Evolutionary conservation across 345 rosid species (phyloP), one percentile per base, ranked within the genome.

Genomic region (Eucalyptus microcorys): DNA sequence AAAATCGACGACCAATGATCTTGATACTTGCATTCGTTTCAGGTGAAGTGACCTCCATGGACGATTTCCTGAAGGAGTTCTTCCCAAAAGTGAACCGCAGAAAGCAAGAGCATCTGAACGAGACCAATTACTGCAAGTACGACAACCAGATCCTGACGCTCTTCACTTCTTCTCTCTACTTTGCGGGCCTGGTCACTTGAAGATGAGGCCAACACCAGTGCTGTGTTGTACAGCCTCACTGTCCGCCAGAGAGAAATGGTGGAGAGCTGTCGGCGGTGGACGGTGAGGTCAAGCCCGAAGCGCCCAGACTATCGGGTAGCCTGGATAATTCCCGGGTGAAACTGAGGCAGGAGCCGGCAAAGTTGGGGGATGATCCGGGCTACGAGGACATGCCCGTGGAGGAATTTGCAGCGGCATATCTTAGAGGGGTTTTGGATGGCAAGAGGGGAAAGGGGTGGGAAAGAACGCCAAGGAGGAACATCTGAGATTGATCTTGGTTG

Each of bases 21-120:
- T 27, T 10, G 10, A 55, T 32, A 43, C 32, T 57, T 34, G 30
- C 42, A 55, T 87, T 37, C 43, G 5, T 86, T 91, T 88, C 91
- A 97, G 99, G 99, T 66, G 99, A 97, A 48, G 99, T 97, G 76
- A 97, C 99, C 90, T 96, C 97, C 88, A 97, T 97, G 99, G 99
- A 96, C 83, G 98, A 97, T 94, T 97, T 97, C 94, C 90, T 97
- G 94, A 95, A 88, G 86, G 94, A 94, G 1, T 96, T 96, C 86
- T 96, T 96, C 92, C 99, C 99, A 2, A 85, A 48, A 32, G 95
- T 96, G 86, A 95, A 94, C 90, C 89, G 87, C 59, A 94, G 97
- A 91, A 96, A 97, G 91, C 97, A 97, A 88, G 90, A n/a, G 49
- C 95, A 95, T 88, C 91, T 96, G 19, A 53, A 89, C 3, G 99